A percentile compares a stretch with the other conserved stretches of the same genome.
Evolutionary conservation across 2,329 filamentous ascomycete genomes (phyloP).

Genomic region (Calycina herbarum): DNA sequence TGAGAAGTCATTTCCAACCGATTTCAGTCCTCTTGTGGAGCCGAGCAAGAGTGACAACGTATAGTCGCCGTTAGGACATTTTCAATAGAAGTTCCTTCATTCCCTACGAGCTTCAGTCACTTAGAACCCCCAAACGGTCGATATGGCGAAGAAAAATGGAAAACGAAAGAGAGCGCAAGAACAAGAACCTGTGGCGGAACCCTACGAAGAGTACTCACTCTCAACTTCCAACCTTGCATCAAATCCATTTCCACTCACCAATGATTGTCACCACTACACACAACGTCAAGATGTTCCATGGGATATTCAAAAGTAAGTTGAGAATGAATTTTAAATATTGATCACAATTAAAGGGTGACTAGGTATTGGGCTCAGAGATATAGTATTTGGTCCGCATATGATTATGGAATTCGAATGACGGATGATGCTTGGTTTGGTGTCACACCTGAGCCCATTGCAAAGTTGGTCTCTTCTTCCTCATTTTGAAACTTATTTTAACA

Average conservation of each 20-base stretch:
- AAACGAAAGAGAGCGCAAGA: slow-evolving; percentile 10
- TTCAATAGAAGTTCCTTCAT: not conserved
- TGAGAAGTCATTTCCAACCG: not conserved
- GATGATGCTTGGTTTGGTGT: slow-evolving; percentile 96
- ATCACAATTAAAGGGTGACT: slow-evolving; percentile 8
- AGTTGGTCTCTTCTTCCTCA: slow-evolving; percentile 49
- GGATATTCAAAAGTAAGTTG: slow-evolving; percentile 77
- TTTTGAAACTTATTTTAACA: not conserved
- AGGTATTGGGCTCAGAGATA: slow-evolving; percentile 92
- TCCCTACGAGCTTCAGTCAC: not conserved
- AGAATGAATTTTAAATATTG: not conserved
- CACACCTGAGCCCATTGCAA: slow-evolving; percentile 88
- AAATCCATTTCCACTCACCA: slow-evolving; percentile 48
- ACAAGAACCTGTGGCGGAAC: not conserved
- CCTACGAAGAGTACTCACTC: not conserved
- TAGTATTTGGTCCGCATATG: slow-evolving; percentile 83
- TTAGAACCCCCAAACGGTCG: not conserved
- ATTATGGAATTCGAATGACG: slow-evolving; percentile 86
- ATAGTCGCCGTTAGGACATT: no score
- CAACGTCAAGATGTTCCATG: slow-evolving; percentile 69
- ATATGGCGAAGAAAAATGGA: slow-evolving; percentile 7
- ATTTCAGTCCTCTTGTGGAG: no score
- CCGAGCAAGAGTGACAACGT: no score
- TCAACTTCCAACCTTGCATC: not conserved
- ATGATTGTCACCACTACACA: slow-evolving; percentile 74